Evolutionary conservation across 2,329 filamentous ascomycete genomes (phyloP).

Genomic region (Dendrostoma leiphaemia): DNA sequence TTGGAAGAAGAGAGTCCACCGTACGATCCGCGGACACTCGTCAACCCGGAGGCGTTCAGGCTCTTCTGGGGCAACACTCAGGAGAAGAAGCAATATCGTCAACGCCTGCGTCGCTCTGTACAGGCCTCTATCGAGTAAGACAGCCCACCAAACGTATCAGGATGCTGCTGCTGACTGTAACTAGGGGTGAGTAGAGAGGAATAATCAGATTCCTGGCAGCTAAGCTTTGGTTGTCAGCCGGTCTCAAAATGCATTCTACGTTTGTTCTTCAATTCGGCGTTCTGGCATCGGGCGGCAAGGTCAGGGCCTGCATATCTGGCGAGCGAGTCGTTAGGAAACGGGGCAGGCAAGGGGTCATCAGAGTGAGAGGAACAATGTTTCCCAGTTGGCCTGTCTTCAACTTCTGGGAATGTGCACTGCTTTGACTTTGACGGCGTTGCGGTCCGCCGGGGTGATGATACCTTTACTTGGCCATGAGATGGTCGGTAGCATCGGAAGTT

Average conservation of each 20-base stretch:
- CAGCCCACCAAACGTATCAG: neutral
- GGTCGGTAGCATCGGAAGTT: slow-evolving; percentile 3
- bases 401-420: neutral
- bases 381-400: neutral
- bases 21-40: slow-evolving; percentile 85
- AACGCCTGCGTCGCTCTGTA: slow-evolving; percentile 75
- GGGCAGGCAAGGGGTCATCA: slow-evolving; percentile 5
- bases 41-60: slow-evolving; percentile 81
- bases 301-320: slow-evolving; percentile 7
- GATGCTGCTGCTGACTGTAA: neutral
- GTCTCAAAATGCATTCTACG: slow-evolving; percentile 5
- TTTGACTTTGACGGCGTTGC: slow-evolving; percentile 14
- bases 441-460: slow-evolving; percentile 23
- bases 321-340: slow-evolving; percentile 7
- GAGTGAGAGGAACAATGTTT: neutral
- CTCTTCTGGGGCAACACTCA: slow-evolving; percentile 81
- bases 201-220: neutral
- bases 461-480: slow-evolving; percentile 20
- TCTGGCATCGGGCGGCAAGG: slow-evolving; percentile 1
- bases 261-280: slow-evolving; percentile 5
- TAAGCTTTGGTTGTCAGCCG: neutral
- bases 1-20: slow-evolving; percentile 86
- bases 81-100: slow-evolving; percentile 81
- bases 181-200: neutral
- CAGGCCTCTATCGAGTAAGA: slow-evolving; percentile 63